Base-by-base conservation (phyloP, 176 grass and related monocot species). In the Elymus sibiricus region DNA sequence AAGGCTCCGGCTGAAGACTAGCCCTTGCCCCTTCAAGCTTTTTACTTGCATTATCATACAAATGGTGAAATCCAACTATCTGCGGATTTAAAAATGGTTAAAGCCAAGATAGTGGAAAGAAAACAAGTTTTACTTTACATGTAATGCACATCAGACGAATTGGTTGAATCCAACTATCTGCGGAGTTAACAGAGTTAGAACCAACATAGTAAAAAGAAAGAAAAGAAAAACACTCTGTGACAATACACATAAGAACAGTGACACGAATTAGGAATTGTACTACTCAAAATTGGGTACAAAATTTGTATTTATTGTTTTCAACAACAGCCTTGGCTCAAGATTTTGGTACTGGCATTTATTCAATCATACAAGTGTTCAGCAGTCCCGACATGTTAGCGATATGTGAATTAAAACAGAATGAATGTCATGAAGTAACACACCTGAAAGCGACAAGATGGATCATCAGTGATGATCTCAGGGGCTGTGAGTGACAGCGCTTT, bases 371-470 rank as follows among this genome's bases (percentile, higher is more conserved):
- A 28, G 40, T 62, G 29, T 55, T 31, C 44, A 70, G 46, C n/a
- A 82, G 62, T 32, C 16, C 9, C 61, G 5, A 39, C n/a, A 49
- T 28, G 53, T 9, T 32, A 34, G 1, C 4, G 4, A 28, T 42
- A 44, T 37, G 78, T 72, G 32, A 84, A 83, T 11, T 31, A 24
- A 4, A 76, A 35, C 6, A 5, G 29, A 19, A 51, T 53, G 38
- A 1, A 51, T 19, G 67, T 53, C 43, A 82, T 65, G 6, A 7
- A 68, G 10, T 80, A 73, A 21, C 24, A 73, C 56, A 95, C 96
- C 88, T 92, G 93, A 83, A 95, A 98, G 79, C 93, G 91, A 88
- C 86, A 92, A 86, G 90, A 88, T 70, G 88, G 61, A 88, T 98
- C 96, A 81, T 86, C 27, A 58, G 88, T 89, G 59, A 98, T 75